These are phyloP conservation scores for Leccinum fallax DNA, from an alignment of 1,284 basidiomycete genomes.

Conservation along the genomic window DNA sequence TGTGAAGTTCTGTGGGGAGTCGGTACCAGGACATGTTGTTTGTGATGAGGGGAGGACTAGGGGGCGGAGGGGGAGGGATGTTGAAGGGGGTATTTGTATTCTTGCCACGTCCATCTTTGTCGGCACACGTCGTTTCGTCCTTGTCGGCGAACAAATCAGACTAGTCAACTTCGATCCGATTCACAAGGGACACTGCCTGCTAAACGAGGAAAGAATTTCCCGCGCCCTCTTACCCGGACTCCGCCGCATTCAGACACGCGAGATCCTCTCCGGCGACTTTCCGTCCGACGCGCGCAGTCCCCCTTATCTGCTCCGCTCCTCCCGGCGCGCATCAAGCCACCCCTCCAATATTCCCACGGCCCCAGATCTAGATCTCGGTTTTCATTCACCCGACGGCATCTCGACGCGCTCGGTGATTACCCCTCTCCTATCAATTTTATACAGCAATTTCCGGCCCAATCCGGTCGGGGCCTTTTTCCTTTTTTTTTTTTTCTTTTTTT, in stretches of 20 bases:
- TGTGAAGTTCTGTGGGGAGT: slow-evolving; percentile 68
- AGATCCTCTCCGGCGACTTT: slow-evolving; percentile 29
- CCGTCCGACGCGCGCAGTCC: slow-evolving; percentile 26
- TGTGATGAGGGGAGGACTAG: slow-evolving; percentile 10
- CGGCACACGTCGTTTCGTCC: slow-evolving; percentile 12
- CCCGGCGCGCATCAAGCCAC: slow-evolving; percentile 19
- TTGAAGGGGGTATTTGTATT: slow-evolving; percentile 9
- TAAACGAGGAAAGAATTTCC: not conserved
- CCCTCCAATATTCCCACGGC: not conserved
- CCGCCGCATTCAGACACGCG: not conserved
- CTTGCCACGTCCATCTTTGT: slow-evolving; percentile 20
- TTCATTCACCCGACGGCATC: not conserved
- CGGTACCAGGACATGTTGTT: slow-evolving; percentile 49
- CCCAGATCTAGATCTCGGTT: not conserved
- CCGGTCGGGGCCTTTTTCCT: not conserved
- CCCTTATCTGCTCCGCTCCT: slow-evolving; percentile 17
- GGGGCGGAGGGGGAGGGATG: not conserved
- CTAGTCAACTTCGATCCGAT: slow-evolving; percentile 20
- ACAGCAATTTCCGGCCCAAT: not conserved
- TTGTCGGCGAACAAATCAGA: slow-evolving; percentile 6
- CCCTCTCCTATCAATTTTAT: not conserved
- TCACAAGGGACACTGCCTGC: slow-evolving; percentile 20
- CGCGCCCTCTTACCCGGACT: slow-evolving; percentile 13
- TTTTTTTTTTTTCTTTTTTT: not conserved
- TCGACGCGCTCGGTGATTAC: not conserved